Percentiles rank a stretch among this genome's conserved stretches.
These are phyloP conservation scores for Penicillium argentinense DNA, from an alignment of 495 filamentous ascomycete genomes.

Conservation along the genomic window DNA sequence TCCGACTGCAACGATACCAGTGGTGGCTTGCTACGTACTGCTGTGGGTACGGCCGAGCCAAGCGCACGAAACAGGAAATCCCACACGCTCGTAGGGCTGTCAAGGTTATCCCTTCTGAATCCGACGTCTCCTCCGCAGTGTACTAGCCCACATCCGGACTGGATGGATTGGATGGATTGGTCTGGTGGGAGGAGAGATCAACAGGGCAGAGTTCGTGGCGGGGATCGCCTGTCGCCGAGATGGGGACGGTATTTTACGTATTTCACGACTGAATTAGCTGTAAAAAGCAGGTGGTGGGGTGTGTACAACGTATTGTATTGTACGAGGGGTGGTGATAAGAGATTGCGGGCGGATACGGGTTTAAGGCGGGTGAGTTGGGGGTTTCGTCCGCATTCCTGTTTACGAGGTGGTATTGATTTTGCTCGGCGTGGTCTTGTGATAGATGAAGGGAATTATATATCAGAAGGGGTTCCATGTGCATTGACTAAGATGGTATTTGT, in stretches of 20 bases:
- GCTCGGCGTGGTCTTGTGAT: neutral
- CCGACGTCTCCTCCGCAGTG: neutral
- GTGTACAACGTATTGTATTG: slow-evolving; percentile 1
- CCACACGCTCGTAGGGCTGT: neutral
- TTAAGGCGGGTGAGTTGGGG: neutral
- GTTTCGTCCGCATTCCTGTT: neutral
- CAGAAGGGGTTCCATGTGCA: no score
- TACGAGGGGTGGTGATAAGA: slow-evolving; percentile 4
- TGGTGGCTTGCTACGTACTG: no score
- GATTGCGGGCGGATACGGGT: neutral
- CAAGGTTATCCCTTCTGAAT: slow-evolving; percentile 18
- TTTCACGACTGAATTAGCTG: slow-evolving; percentile 1
- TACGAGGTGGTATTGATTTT: no score
- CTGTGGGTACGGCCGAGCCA: no score
- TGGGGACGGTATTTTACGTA: neutral
- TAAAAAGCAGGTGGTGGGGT: neutral
- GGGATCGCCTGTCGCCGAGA: slow-evolving; percentile 30
- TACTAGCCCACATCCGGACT: no score
- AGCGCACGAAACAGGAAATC: neutral
- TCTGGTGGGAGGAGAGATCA: no score
- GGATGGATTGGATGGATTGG: no score
- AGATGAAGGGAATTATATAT: neutral
- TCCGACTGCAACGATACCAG: no score
- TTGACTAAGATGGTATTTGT: no score
- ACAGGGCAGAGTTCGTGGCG: slow-evolving; percentile 13